Conservation (phyloP, 2,329 filamentous ascomycete genomes). For the Colletotrichum sp. region DNA sequence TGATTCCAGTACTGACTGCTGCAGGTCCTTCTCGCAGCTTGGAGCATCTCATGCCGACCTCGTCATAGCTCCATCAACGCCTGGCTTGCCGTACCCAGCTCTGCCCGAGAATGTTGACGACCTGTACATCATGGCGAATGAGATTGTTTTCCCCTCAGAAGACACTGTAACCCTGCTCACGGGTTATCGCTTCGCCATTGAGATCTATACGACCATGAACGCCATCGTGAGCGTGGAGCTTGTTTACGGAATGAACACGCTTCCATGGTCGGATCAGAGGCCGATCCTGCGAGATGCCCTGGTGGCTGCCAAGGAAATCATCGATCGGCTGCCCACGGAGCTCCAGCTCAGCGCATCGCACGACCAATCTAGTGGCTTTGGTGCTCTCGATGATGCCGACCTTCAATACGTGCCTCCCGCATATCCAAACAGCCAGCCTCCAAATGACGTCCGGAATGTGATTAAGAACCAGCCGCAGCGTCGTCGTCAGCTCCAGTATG, state of each 20-base stretch:
- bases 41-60: conserved; percentile 75
- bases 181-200: conserved; percentile 81
- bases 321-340: conserved; percentile 72
- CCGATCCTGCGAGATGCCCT: conserved; percentile 75
- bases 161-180: conserved; percentile 73
- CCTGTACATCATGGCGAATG: conserved; percentile 74
- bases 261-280: conserved; percentile 81
- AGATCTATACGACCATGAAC: conserved; percentile 82
- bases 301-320: conserved; percentile 70
- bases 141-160: conserved; percentile 73
- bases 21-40: conserved; percentile 77
- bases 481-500: conserved; percentile 71
- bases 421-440: conserved; percentile 50
- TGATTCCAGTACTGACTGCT: conserved; percentile 18
- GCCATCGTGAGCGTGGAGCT: conserved; percentile 80
- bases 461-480: conserved; percentile 54
- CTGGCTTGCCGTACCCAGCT: conserved; percentile 77
- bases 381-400: conserved; percentile 47
- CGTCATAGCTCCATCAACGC: conserved; percentile 77
- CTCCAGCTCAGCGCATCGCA: conserved; percentile 60
- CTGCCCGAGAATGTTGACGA: conserved; percentile 85
- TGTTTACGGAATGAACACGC: conserved; percentile 78
- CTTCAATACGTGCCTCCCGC: conserved; percentile 58
- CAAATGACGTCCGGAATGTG: conserved; percentile 55
- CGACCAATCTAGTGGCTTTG: conserved; percentile 39